Evolutionary conservation across 441 rosid species (phyloP).

Genomic region (Populus hybrid): DNA sequence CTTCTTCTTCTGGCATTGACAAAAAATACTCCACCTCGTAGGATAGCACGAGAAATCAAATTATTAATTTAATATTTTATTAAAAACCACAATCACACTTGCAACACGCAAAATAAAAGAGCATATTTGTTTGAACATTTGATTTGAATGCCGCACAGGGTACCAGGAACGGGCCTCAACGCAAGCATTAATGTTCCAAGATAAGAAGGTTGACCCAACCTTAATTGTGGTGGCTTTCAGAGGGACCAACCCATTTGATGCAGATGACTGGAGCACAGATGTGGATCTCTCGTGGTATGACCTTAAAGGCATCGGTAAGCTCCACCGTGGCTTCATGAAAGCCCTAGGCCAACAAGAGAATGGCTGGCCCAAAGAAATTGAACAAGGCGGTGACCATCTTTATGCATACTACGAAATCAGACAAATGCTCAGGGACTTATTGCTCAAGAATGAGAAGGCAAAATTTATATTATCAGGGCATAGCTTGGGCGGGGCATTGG

Average conservation of each 20-base stretch:
- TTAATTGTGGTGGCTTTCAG: conserved; percentile 58
- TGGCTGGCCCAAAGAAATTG: conserved; percentile 50
- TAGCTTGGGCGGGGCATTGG: conserved; percentile 78
- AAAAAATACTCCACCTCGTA: too few relatives aligned
- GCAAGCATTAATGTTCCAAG: conserved; percentile 52
- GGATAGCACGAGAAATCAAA: too few relatives aligned
- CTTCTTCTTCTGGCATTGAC: too few relatives aligned
- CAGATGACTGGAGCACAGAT: conserved; percentile 54
- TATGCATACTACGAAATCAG: conserved; percentile 61
- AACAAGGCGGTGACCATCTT: not conserved
- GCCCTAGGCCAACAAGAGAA: conserved; percentile 67
- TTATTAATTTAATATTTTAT: too few relatives aligned
- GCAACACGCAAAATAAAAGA: not conserved
- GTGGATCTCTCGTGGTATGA: conserved; percentile 70
- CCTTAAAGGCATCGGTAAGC: conserved; percentile 43
- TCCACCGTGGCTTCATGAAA: conserved; percentile 73
- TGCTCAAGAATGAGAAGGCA: conserved; percentile 37
- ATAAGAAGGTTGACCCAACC: conserved; percentile 42
- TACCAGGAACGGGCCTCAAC: conserved; percentile 42
- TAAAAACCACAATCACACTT: too few relatives aligned
- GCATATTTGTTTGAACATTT: not conserved
- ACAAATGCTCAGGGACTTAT: conserved; percentile 33
- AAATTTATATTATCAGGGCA: conserved; percentile 72
- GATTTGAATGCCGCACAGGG: conserved; percentile 22
- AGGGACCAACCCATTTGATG: conserved; percentile 73